Base-by-base conservation (phyloP, 2,329 filamentous ascomycete species). In the Fusarium gaditjirri region DNA sequence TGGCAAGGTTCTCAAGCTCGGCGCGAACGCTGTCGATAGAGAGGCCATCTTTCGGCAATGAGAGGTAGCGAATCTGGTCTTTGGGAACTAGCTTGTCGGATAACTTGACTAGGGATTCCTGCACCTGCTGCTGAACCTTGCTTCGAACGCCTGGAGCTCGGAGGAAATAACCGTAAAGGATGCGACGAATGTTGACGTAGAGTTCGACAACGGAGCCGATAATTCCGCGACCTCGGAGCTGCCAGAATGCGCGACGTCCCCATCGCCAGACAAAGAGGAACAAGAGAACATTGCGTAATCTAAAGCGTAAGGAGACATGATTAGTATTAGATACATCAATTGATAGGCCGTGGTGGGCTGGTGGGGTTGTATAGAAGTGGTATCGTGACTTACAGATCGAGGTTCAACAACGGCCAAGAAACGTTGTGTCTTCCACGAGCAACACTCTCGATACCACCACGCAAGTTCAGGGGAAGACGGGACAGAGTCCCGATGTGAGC, bases 201-300 rank as follows among this genome's bases (percentile, higher is more conserved):
- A 93, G 83, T 81, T 95, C 91, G 78, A 89, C 85, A 68, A 94
- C 78, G 65, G 93, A 93, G 71, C 95, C 95, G 79, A 97, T 83
- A 77, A 96, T 81, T 73, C 96, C 96, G 80, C 96, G 94, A 75
- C 96, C 96, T 78, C 93, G 94, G 75, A 98, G 87, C 79, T 96
- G 93, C 84, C 94, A 92, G 80, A 94, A 92, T 33, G 89, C 88
- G 78, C 92, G 93, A 73, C 94, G 93, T 36, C 92, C 89, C 86
- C 94, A 93, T 79, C 95, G 92, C 52, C 97, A 85, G 67, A 98
- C 81, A 84, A 98, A 98, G 76, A 97, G 88, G 79, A 95, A 87
- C 82, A 98, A 97, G 76, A 98, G 86, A 66, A 98, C 86, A 80
- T 98, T 97, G 60, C 94, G 93, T 69, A 97, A 79, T 67, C 94